A percentile compares a stretch with the other conserved stretches of the same genome.
Evolutionary conservation across 345 rosid genomes (phyloP).

Genomic region (Punica granatum): DNA sequence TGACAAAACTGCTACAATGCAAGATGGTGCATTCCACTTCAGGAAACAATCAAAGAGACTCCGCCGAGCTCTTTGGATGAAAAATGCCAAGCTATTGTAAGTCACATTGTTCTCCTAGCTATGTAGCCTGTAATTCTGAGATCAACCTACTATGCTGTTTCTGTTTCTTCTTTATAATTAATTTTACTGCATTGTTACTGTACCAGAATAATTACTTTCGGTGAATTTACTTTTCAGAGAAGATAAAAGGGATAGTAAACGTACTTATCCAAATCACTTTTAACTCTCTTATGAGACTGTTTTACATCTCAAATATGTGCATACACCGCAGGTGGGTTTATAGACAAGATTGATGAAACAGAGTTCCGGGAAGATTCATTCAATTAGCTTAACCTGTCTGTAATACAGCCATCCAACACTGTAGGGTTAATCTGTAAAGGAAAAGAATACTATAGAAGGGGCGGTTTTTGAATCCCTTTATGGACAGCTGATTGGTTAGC

Average conservation of each 20-base stretch:
- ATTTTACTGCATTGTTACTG: neutral
- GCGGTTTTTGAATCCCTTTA: too few relatives aligned
- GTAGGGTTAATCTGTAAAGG: too few relatives aligned
- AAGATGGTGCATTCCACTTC: conserved; percentile 86
- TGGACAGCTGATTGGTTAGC: too few relatives aligned
- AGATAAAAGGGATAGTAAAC: neutral
- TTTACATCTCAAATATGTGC: neutral
- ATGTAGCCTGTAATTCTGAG: neutral
- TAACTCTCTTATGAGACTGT: neutral
- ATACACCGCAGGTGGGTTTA: neutral
- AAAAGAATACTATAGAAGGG: too few relatives aligned
- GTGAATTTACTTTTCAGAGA: too few relatives aligned
- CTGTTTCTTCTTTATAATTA: neutral
- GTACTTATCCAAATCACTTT: neutral
- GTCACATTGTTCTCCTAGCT: conserved; percentile 11
- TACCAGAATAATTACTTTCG: too few relatives aligned
- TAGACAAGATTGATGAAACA: neutral
- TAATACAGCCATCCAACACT: too few relatives aligned
- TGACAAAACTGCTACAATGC: conserved; percentile 95
- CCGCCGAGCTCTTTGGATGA: conserved; percentile 92
- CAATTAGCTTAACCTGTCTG: too few relatives aligned
- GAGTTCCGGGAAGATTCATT: too few relatives aligned
- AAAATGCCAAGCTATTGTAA: conserved; percentile 91
- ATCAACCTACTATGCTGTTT: neutral
- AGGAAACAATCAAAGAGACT: conserved; percentile 93